Evolutionary conservation across 1,139 yeast genomes (phyloP), one percentile per base, ranked within the genome.

Genomic region (Kodamaea arcana): DNA sequence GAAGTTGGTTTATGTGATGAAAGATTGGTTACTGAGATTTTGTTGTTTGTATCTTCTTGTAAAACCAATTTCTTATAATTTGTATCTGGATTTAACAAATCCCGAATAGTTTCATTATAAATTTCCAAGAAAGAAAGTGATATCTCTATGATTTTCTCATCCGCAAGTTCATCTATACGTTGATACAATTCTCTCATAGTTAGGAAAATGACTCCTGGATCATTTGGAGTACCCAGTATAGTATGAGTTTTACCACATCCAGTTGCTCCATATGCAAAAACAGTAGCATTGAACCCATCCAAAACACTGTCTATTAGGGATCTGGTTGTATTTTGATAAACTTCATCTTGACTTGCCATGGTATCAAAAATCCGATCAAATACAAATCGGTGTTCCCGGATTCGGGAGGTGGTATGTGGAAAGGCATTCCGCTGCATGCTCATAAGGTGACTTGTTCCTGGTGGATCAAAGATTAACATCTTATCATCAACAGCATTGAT

Each of bases 221-320:
- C 64, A 1, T 72, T 72, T 0, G 80, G 71, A 0, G 80, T 75
- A 0, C 97, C 96, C 57, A 82, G 75, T 27, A 90, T 85, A 0
- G 97, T 90, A 54, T 83, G 88, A 0, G 97, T 88, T 54, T 90
- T 90, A n/a, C 98, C 98, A 57, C 97, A 92, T 0, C 98, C 98
- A 0, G 98, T 88, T 18, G 96, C 96, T 2, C 98, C 98, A 54
- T 92, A 92, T 1, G 98, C 97, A 64, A 92, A 92, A 0, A 90
- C 88, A 0, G 97, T 88, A 5, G 95, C 83, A 56, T 90, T 87
- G 56, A 68, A 86, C 0, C 97, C 97, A 44, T 84, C 94, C 30
- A 90, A 56, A 0, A 87, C 80, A 29, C 83, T 75, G 42, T 81
- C 88, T 7, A 90, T 62, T 30, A 87, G 62, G 0, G 95, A 92